Conservation (phyloP, 2,329 filamentous ascomycete species). For the Verticillium tricorpus region DNA sequence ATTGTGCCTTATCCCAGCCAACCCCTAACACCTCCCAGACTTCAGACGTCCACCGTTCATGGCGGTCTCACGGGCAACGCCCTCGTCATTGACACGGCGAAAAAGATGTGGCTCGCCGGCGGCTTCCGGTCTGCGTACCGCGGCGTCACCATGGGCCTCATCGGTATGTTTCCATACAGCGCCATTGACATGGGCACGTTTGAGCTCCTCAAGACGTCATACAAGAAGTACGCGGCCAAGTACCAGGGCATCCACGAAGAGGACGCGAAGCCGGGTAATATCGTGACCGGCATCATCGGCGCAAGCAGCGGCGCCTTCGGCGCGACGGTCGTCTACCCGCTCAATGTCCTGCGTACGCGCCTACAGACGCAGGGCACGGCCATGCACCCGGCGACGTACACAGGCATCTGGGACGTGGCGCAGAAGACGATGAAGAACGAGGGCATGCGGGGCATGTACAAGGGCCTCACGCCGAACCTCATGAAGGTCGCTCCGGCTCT, state of each 20-base stretch:
- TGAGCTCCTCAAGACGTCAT: constrained; percentile 78
- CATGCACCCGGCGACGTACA: constrained; percentile 88
- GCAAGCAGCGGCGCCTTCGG: constrained; percentile 89
- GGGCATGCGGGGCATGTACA: constrained; percentile 83
- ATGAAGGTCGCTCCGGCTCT: constrained; percentile 95
- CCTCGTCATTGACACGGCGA: constrained; percentile 75
- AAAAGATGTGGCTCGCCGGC: constrained; percentile 78
- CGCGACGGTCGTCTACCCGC: constrained; percentile 88
- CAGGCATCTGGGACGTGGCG: constrained; percentile 84
- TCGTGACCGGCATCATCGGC: constrained; percentile 83
- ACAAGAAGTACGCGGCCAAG: constrained; percentile 67
- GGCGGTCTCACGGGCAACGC: constrained; percentile 79
- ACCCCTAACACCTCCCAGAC: constrained; percentile 48
- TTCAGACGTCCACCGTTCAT: constrained; percentile 91
- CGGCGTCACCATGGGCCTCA: constrained; percentile 85
- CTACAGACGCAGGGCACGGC: constrained; percentile 91
- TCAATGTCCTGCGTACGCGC: constrained; percentile 88
- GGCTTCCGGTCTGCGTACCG: constrained; percentile 79
- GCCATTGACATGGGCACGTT: constrained; percentile 96
- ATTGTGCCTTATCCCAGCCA: neutral
- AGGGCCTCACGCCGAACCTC: constrained; percentile 89
- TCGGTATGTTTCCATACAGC: constrained; percentile 97
- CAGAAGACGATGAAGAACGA: constrained; percentile 78
- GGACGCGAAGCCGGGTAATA: constrained; percentile 74
- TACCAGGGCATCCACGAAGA: constrained; percentile 71